Base-by-base conservation (phyloP, 2,329 filamentous ascomycete species). In the Epichloe scottii region DNA sequence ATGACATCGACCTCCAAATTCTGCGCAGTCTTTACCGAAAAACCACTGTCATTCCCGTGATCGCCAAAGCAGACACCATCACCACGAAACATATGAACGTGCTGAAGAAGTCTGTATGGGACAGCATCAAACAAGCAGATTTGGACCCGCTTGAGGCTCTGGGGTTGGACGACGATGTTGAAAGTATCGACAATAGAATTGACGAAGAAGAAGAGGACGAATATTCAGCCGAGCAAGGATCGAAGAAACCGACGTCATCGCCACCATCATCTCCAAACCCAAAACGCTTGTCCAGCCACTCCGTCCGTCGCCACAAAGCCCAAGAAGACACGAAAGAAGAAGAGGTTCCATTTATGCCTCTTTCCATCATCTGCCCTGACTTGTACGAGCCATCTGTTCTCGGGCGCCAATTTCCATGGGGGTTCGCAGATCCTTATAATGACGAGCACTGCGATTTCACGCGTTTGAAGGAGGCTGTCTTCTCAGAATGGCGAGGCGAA, bases 51-150 rank as follows among this genome's bases (percentile, higher is more conserved):
- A 88, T 98, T 45, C 93, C 93, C 0, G 84, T 98, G 53, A 91
- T 98, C 62, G 87, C 89, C 64, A 98, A 98, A 70, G 91, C 93
- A 39, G 93, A 98, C 66, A 96, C 90, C 14, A 86, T 97, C 60
- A 97, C 93, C n/a, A 84, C 86, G 0, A 85, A 87, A 49, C 93
- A 98, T 69, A 97, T 97, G 93, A 76, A 80, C 44, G 84, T 88
- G 60, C 78, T 98, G 57, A 96, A 96, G 74, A 89, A 85, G 69
- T 84, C 85, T 12, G 90, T 98, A 35, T 94, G 87, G 82, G 81
- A 88, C 50, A 90, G 86, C 59, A 75, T 98, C 55, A 91, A 93
- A 70, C 82, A 82, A 61, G 84, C 89, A 14, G 87, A 86, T 57
- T 76, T 98, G 50, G 90, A 98, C 62, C 91, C 91, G 2, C 73